Base-by-base conservation (phyloP, 441 rosid genomes). In the Corymbia calophylla region DNA sequence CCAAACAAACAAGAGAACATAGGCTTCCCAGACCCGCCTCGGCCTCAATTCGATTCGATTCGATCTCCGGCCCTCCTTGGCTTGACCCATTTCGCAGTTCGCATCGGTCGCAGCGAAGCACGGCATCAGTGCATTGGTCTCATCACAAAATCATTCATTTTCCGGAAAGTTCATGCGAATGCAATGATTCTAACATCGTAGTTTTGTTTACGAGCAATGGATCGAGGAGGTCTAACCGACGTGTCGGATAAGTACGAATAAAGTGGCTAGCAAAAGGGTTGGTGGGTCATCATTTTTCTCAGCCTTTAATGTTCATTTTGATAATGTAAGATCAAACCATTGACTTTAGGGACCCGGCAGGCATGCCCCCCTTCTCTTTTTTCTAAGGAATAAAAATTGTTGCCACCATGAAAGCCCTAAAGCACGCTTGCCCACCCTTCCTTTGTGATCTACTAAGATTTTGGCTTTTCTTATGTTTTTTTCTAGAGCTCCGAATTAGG, bases 21-120 rank as follows among this genome's bases (percentile, higher is more conserved):
- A 8, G 21, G 73, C 39, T 31, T 66, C 21, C 44, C 16, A 31
- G 12, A 31, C 31, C 77, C 23, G 16, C 18, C 39, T 64, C 1
- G 12, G n/a, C 64, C 64, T 58, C 64, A 6, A 39, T 39, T 39
- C 44, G 6, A 39, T 39, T 39, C 44, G 44, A 39, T 13, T 58
- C n/a, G 15, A 58, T 58, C n/a, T 58, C 68, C 32, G 29, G 5
- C 39, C 23, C 12, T 16, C 19, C 23, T 9, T 0, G 77, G 10
- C 77, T 31, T 23, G 13, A 66, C 44, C 77, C 19, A 2, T 44
- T 23, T 0, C 0, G 12, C 3, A 21, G 1, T 1, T 0, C 2
- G 39, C 23, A 0, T 16, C 19, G 21, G 21, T 64, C 5, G 2
- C 4, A 44, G 11, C 21, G 39, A 9, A 66, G 25, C 58, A 7